phyloP scores from a whole-genome alignment of 164 flowering plant genomes.

The Paratinospora sagittata region DNA sequence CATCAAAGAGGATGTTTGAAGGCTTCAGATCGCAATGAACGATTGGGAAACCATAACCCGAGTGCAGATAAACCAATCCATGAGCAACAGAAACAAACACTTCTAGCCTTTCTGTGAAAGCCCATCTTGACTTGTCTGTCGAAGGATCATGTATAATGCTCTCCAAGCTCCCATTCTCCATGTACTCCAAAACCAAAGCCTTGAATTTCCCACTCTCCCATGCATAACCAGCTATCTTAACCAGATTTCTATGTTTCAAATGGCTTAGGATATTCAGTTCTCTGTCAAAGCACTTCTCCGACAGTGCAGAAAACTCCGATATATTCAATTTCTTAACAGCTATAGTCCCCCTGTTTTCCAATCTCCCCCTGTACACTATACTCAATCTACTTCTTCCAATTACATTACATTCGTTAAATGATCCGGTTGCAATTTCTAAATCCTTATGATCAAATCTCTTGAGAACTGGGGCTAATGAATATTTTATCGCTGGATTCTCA shows the following conservation, averaged over 20 bases:
- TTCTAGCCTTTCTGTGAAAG: slow-evolving; percentile 44
- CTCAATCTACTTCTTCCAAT: slow-evolving; percentile 61
- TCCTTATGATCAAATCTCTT: slow-evolving; percentile 49
- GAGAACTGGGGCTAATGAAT: slow-evolving; percentile 27
- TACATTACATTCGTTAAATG: slow-evolving; percentile 44
- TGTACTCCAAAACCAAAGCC: slow-evolving; percentile 67
- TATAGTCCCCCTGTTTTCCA: slow-evolving; percentile 41
- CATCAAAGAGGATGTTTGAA: slow-evolving; percentile 67
- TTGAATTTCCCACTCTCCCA: slow-evolving; percentile 73
- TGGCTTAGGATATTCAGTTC: slow-evolving; percentile 54
- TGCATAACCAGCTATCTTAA: slow-evolving; percentile 69
- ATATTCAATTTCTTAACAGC: slow-evolving; percentile 65
- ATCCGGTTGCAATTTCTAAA: slow-evolving; percentile 47
- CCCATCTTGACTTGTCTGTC: slow-evolving; percentile 39
- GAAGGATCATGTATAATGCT: slow-evolving; percentile 44
- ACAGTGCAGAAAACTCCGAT: slow-evolving; percentile 39
- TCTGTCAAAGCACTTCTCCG: slow-evolving; percentile 59
- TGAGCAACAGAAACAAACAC: slow-evolving; percentile 47
- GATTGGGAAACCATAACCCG: slow-evolving; percentile 57
- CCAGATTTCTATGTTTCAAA: slow-evolving; percentile 66
- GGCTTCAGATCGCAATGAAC: slow-evolving; percentile 88
- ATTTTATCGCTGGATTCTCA: slow-evolving; percentile 19
- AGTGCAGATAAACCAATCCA: slow-evolving; percentile 67
- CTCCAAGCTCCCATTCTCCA: slow-evolving; percentile 82
- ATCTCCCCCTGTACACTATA: slow-evolving; percentile 64